Evolutionary conservation across 495 filamentous ascomycete species (phyloP).

Genomic region (Talaromyces thailandensis): DNA sequence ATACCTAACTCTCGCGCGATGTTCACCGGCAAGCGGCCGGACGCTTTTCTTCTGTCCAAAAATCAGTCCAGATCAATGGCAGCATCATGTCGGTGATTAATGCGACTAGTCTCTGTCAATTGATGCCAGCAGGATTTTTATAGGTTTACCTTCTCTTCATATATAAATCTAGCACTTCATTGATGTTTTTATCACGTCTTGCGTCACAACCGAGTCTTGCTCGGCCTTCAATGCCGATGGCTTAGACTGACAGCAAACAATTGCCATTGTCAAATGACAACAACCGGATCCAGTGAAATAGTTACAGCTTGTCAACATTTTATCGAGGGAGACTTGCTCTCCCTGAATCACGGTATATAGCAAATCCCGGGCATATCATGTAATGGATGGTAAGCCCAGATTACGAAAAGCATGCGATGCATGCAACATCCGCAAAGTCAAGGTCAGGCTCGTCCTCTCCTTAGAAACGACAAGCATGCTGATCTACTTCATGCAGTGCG

Average conservation of each 20-base stretch:
- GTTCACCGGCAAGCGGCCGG: neutral
- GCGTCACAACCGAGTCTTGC: neutral
- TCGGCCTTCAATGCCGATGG: conserved; percentile 3
- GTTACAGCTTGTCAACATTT: too few species aligned
- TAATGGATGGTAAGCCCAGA: conserved; percentile 39
- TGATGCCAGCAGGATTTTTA: neutral
- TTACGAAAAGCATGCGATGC: conserved; percentile 76
- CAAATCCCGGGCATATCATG: conserved; percentile 1
- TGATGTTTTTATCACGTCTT: neutral
- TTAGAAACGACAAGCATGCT: neutral
- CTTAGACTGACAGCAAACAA: neutral
- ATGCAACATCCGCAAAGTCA: conserved; percentile 79
- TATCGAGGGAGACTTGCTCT: too few species aligned
- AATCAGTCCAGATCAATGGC: neutral
- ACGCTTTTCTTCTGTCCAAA: neutral
- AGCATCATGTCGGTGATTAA: neutral
- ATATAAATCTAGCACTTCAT: neutral
- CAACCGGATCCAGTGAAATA: too few species aligned
- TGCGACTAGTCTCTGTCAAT: neutral
- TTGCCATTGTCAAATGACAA: neutral
- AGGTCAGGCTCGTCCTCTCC: conserved; percentile 38
- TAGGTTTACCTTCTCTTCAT: neutral
- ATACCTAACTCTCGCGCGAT: neutral
- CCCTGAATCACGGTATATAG: too few species aligned
- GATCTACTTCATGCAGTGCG: conserved; percentile 47